These are phyloP conservation scores for Mucor racemosus DNA, from an alignment of 371 early-diverging fungal genomes.

Conservation along the genomic window DNA sequence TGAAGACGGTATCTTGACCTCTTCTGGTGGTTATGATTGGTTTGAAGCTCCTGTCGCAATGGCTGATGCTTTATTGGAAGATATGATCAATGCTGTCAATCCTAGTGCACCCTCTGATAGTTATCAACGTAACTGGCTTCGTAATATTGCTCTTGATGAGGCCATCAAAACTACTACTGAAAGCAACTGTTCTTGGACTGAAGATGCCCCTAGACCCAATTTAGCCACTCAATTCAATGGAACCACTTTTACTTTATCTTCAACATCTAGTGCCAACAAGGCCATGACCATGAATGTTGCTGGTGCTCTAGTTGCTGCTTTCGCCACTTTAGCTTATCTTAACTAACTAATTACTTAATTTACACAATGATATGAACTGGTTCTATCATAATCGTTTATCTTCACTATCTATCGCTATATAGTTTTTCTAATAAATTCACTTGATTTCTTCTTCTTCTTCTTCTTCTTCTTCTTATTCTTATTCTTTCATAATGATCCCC, in stretches of 20 bases:
- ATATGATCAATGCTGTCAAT: slow-evolving; percentile 67
- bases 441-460: background rate
- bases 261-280: background rate
- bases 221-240: slow-evolving; percentile 52
- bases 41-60: slow-evolving; percentile 72
- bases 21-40: slow-evolving; percentile 70
- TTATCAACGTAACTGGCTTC: slow-evolving; percentile 67
- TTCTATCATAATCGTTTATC: background rate
- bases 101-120: slow-evolving; percentile 56
- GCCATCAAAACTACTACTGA: slow-evolving; percentile 47
- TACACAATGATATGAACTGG: background rate
- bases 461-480: background rate
- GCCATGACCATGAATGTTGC: background rate
- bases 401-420: background rate
- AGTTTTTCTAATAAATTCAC: too few species aligned
- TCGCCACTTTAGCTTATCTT: slow-evolving; percentile 10
- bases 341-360: background rate
- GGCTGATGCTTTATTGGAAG: slow-evolving; percentile 73
- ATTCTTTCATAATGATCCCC: background rate
- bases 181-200: slow-evolving; percentile 62
- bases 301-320: slow-evolving; percentile 4
- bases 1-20: slow-evolving; percentile 69
- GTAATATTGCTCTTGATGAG: slow-evolving; percentile 66
- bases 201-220: slow-evolving; percentile 54
- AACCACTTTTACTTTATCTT: slow-evolving; percentile 20